These are phyloP conservation scores for Stentor coeruleus DNA, from an alignment of 73 alveolate species.

Conservation along the genomic window DNA sequence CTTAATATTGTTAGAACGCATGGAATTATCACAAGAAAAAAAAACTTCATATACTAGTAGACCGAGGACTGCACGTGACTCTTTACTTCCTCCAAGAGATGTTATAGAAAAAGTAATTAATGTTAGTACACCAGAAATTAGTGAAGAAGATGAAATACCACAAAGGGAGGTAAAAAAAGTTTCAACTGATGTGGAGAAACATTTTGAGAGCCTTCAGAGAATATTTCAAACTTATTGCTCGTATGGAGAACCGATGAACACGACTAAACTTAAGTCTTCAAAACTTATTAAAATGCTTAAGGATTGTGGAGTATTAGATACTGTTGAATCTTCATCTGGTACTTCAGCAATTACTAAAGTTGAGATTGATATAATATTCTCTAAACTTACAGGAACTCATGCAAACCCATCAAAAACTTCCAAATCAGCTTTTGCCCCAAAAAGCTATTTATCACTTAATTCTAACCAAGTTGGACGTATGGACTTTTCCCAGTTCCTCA, in stretches of 20 bases:
- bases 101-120: not conserved
- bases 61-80: not conserved
- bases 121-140: not conserved
- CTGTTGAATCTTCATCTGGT: not conserved
- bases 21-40: conserved; percentile 50
- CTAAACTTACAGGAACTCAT: not conserved
- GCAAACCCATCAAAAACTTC: too few relatives aligned
- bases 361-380: conserved; percentile 3
- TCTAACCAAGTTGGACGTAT: conserved; percentile 32
- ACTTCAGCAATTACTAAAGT: not conserved
- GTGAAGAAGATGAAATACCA: not conserved
- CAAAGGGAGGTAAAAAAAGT: not conserved
- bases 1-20: conserved; percentile 52
- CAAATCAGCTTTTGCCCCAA: conserved; percentile 3
- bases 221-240: conserved; percentile 59
- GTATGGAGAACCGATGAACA: conserved; percentile 70
- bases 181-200: conserved; percentile 25
- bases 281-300: conserved; percentile 51
- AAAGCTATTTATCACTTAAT: too few relatives aligned
- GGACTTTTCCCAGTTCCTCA: conserved; percentile 42
- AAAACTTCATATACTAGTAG: conserved; percentile 28
- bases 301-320: conserved; percentile 44
- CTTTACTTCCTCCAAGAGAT: not conserved
- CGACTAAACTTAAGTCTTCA: conserved; percentile 44
- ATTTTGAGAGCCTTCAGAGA: conserved; percentile 36